phyloP scores from a whole-genome alignment of 2,329 filamentous ascomycete genomes.

The Colletotrichum australisinense region DNA sequence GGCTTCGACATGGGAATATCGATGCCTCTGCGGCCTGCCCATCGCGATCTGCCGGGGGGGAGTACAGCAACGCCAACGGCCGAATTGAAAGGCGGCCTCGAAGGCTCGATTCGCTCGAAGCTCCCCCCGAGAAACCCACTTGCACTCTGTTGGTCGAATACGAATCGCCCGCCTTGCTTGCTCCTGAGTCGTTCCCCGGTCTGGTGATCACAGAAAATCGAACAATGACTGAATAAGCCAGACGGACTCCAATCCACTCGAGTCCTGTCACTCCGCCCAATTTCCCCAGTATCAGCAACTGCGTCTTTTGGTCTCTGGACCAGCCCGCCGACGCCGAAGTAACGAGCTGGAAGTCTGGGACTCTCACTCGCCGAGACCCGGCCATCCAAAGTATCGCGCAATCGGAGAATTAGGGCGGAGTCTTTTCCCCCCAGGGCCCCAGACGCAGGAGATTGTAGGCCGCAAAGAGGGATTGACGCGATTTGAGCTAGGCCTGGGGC shows the following conservation, averaged over 20 bases:
- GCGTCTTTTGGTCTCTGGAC: background rate
- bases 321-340: too few relatives aligned
- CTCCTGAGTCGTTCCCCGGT: slow-evolving; percentile 12
- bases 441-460: slow-evolving; percentile 14
- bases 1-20: background rate
- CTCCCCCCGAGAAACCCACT: background rate
- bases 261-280: slow-evolving; percentile 16
- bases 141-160: slow-evolving; percentile 5
- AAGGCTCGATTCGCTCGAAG: background rate
- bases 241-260: background rate
- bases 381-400: slow-evolving; percentile 13
- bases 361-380: background rate
- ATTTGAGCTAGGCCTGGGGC: slow-evolving; percentile 2
- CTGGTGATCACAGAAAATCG: background rate
- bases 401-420: slow-evolving; percentile 32
- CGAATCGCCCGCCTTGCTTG: background rate
- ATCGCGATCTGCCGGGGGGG: slow-evolving; percentile 9
- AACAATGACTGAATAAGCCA: background rate
- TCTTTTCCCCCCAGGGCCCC: background rate
- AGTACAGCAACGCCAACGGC: slow-evolving; percentile 3
- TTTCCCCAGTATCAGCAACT: background rate
- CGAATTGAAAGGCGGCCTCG: background rate
- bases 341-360: background rate
- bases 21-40: background rate
- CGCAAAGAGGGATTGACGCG: background rate